Conservation (phyloP, 495 filamentous ascomycete species). For the Rostrohypoxylon terebratum region DNA sequence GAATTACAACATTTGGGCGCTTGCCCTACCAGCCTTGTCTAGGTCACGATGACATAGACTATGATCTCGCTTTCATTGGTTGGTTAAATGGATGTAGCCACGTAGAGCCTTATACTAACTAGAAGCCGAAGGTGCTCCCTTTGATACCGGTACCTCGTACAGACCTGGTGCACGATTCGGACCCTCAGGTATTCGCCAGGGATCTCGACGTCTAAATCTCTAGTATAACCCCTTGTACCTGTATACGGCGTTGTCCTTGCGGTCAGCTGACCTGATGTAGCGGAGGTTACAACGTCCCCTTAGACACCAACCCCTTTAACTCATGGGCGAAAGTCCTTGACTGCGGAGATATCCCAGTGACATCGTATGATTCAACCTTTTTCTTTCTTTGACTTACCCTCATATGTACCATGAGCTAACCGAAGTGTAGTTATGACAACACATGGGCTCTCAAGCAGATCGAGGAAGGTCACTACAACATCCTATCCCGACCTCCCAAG, state of each 20-base stretch:
- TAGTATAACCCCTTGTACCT: conserved; percentile 51
- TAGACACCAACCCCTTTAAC: conserved; percentile 82
- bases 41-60: conserved; percentile 69
- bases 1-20: conserved; percentile 87
- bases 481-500: conserved; percentile 63
- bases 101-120: conserved; percentile 20
- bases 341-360: conserved; percentile 87
- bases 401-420: not conserved
- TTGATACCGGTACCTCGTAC: conserved; percentile 57
- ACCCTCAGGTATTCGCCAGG: conserved; percentile 85
- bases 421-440: conserved; percentile 70
- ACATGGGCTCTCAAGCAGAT: conserved; percentile 81
- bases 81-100: conserved; percentile 62
- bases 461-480: conserved; percentile 71
- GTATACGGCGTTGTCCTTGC: not conserved
- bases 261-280: conserved; percentile 44
- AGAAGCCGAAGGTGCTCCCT: conserved; percentile 52
- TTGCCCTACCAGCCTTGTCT: conserved; percentile 81
- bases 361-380: conserved; percentile 64
- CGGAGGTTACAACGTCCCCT: conserved; percentile 82
- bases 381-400: not conserved
- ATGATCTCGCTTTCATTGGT: conserved; percentile 87
- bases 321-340: conserved; percentile 83
- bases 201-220: conserved; percentile 78
- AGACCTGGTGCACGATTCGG: conserved; percentile 81